phyloP scores from a whole-genome alignment of 805 yeast species.

The Yamadazyma olivae region DNA sequence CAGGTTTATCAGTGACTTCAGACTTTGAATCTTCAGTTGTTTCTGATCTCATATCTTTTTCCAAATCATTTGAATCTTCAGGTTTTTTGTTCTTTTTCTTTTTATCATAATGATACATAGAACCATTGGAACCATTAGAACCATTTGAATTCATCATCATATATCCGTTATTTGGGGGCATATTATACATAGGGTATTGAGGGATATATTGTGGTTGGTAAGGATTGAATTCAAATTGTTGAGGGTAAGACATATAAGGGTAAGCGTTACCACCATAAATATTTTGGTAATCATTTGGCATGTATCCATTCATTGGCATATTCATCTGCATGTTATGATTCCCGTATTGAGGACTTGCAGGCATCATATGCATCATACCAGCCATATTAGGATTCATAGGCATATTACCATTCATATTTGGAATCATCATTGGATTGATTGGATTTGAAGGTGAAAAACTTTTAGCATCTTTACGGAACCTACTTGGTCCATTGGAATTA shows the following conservation, averaged over 20 bases:
- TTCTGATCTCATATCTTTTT: background rate
- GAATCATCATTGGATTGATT: constrained; percentile 4
- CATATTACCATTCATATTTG: constrained; percentile 2
- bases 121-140: background rate
- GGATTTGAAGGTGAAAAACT: constrained; percentile 27
- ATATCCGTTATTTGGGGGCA: no score
- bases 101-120: background rate
- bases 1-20: background rate
- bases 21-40: background rate
- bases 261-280: constrained; percentile 2
- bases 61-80: background rate
- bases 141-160: background rate
- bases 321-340: background rate
- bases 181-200: background rate
- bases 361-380: constrained; percentile 4
- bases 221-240: constrained; percentile 5
- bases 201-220: constrained; percentile 16
- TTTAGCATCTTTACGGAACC: constrained; percentile 39
- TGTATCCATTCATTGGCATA: background rate
- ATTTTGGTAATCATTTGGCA: constrained; percentile 5
- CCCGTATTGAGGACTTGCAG: constrained; percentile 3
- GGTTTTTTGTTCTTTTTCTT: background rate
- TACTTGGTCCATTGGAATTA: constrained; percentile 25
- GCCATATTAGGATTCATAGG: constrained; percentile 4
- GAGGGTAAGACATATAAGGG: constrained; percentile 2